A percentile compares a stretch with the other conserved stretches of the same genome.
Evolutionary conservation across 495 filamentous ascomycete genomes (phyloP).

Genomic region (Echria macrotheca): DNA sequence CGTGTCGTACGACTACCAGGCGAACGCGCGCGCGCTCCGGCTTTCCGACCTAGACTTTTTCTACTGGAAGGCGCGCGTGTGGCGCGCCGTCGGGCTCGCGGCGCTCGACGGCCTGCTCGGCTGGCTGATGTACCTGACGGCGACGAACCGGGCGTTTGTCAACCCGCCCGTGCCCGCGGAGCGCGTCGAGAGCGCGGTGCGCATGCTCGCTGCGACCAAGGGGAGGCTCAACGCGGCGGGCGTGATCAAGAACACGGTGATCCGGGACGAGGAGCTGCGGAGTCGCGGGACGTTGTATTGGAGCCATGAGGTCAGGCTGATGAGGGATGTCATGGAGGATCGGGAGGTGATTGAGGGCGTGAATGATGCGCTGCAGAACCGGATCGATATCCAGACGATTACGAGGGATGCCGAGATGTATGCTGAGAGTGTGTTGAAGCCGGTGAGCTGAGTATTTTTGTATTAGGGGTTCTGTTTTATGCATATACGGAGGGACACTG

Average conservation of each 20-base stretch:
- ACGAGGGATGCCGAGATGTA: constrained; percentile 51
- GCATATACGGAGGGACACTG: too few relatives aligned
- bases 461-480: background rate
- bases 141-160: constrained; percentile 62
- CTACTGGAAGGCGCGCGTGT: constrained; percentile 59
- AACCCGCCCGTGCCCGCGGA: constrained; percentile 41
- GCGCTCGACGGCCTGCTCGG: constrained; percentile 57
- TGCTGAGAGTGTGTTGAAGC: constrained; percentile 39
- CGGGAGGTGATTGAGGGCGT: constrained; percentile 53
- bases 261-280: constrained; percentile 47
- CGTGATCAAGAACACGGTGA: constrained; percentile 52
- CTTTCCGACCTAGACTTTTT: constrained; percentile 57
- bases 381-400: constrained; percentile 46
- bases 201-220: constrained; percentile 34
- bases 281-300: constrained; percentile 44
- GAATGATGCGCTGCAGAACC: constrained; percentile 47
- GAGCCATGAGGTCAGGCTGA: constrained; percentile 47
- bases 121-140: constrained; percentile 60
- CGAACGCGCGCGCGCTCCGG: constrained; percentile 53
- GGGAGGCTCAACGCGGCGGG: constrained; percentile 45
- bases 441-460: background rate
- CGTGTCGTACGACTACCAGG: constrained; percentile 52
- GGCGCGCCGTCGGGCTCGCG: constrained; percentile 55
- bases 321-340: constrained; percentile 56
- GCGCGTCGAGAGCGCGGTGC: constrained; percentile 39